Percentiles rank a stretch among this genome's conserved stretches.
phyloP scores from a whole-genome alignment of 2,329 filamentous ascomycete genomes.

The Colletotrichum shisoi region DNA sequence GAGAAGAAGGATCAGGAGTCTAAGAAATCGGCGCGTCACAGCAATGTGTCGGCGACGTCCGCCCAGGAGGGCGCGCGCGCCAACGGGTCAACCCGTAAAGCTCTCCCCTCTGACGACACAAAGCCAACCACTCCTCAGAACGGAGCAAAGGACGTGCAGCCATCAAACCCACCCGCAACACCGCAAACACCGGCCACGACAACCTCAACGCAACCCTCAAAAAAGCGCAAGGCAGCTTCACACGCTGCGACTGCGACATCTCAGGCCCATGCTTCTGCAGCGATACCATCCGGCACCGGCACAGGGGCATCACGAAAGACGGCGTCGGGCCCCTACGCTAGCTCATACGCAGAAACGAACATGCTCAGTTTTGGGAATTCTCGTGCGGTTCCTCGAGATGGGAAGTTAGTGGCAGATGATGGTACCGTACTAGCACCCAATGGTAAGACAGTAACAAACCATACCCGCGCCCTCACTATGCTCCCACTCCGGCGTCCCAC shows the following conservation, averaged over 20 bases:
- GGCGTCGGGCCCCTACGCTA: conserved; percentile 46
- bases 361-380: conserved; percentile 86
- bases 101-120: conserved; percentile 51
- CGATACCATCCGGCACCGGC: conserved; percentile 44
- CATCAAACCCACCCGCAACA: conserved; percentile 40
- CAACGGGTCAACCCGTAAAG: conserved; percentile 53
- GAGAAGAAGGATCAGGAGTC: conserved; percentile 64
- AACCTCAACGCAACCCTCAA: conserved; percentile 62
- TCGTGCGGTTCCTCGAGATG: conserved; percentile 73
- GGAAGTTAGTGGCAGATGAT: conserved; percentile 86
- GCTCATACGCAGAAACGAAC: conserved; percentile 72
- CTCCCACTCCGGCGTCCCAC: conserved; percentile 2
- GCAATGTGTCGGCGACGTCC: conserved; percentile 51
- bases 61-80: conserved; percentile 48
- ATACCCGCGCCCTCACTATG: conserved; percentile 25
- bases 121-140: conserved; percentile 50
- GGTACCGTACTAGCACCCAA: conserved; percentile 84
- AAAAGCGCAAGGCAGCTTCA: conserved; percentile 83
- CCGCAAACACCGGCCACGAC: conserved; percentile 60
- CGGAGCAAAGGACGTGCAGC: conserved; percentile 50
- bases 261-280: conserved; percentile 39
- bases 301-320: conserved; percentile 49
- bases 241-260: conserved; percentile 35
- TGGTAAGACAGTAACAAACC: conserved; percentile 66
- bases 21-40: conserved; percentile 65